Evolutionary conservation across 176 grass and related monocot species (phyloP).

Genomic region (Paspalum notatum): DNA sequence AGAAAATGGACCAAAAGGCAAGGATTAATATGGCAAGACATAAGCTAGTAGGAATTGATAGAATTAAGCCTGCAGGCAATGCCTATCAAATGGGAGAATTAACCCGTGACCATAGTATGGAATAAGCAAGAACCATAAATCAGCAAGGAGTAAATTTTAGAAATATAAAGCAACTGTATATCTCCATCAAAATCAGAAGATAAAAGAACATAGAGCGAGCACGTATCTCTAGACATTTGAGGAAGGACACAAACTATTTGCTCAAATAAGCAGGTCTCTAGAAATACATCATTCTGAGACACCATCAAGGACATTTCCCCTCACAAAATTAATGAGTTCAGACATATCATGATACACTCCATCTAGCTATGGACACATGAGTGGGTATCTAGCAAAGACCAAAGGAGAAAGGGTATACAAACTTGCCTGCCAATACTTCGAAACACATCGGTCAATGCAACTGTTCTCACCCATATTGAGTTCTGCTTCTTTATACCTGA

Average conservation of each 20-base stretch:
- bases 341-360: neutral
- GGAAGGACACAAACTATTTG: neutral
- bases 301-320: neutral
- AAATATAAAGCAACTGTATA: neutral
- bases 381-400: neutral
- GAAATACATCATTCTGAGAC: neutral
- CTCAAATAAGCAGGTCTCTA: neutral
- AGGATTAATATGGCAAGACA: neutral
- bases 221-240: neutral
- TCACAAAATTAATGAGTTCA: neutral
- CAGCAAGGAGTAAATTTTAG: neutral
- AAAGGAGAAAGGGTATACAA: conserved; percentile 22
- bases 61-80: neutral
- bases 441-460: conserved; percentile 95
- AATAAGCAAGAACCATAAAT: neutral
- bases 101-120: neutral
- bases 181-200: neutral
- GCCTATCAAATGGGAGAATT: conserved; percentile 17
- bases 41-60: neutral
- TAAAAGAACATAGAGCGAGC: neutral
- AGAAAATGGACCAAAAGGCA: conserved; percentile 4
- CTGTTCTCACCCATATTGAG: conserved; percentile 99
- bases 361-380: conserved; percentile 1
- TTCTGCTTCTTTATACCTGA: conserved; percentile 96
- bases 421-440: conserved; percentile 97